Percentiles rank a stretch among this genome's conserved stretches.
Evolutionary conservation across 768 basidiomycete species (phyloP).

Genomic region (Nevesoporus exiguus): DNA sequence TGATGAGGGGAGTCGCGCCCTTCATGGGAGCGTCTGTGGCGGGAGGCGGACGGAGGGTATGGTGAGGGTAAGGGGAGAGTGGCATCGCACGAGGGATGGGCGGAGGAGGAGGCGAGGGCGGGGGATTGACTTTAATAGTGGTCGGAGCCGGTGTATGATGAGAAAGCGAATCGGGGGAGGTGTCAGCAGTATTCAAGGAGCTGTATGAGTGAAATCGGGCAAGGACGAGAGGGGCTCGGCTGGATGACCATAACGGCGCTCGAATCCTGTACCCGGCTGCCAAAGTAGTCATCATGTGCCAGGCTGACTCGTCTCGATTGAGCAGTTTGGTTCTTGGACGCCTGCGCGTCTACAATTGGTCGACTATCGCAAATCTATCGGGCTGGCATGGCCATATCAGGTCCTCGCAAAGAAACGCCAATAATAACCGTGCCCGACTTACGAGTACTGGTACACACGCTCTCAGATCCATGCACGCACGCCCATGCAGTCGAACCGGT

Average conservation of each 20-base stretch:
- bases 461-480: neutral
- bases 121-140: constrained; percentile 35
- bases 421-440: constrained; percentile 12
- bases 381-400: constrained; percentile 19
- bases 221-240: constrained; percentile 46
- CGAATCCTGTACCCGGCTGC: constrained; percentile 32
- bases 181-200: constrained; percentile 25
- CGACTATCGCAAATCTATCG: constrained; percentile 20
- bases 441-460: neutral
- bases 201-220: constrained; percentile 26
- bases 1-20: constrained; percentile 26
- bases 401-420: neutral
- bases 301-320: constrained; percentile 43
- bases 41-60: constrained; percentile 25
- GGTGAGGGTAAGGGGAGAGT: constrained; percentile 36
- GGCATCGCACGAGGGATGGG: constrained; percentile 40
- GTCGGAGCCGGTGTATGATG: constrained; percentile 32
- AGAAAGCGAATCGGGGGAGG: constrained; percentile 30
- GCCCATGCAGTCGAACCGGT: constrained; percentile 8
- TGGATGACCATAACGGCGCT: constrained; percentile 27
- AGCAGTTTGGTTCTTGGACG: constrained; percentile 21
- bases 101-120: constrained; percentile 21
- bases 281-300: constrained; percentile 37
- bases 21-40: constrained; percentile 27
- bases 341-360: constrained; percentile 18